phyloP scores from a whole-genome alignment of 2,329 filamentous ascomycete species.

The Fusarium metavorans region DNA sequence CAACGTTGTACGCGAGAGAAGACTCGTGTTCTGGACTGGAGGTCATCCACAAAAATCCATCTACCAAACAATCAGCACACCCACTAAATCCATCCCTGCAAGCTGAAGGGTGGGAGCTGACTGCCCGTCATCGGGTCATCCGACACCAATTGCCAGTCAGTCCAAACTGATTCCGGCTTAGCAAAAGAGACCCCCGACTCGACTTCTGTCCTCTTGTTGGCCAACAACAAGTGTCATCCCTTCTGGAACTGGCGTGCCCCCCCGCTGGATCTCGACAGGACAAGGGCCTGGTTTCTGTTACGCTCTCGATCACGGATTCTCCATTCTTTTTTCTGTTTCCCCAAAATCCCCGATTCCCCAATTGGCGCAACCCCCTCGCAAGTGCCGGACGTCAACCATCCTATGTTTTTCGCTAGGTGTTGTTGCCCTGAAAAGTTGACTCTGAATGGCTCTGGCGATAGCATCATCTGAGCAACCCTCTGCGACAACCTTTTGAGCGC shows the following conservation, averaged over 20 bases:
- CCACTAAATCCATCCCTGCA: not conserved
- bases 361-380: conserved; percentile 21
- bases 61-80: conserved; percentile 1
- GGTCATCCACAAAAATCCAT: not conserved
- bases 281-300: conserved; percentile 32
- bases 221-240: conserved; percentile 6
- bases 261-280: conserved; percentile 30
- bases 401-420: conserved; percentile 44
- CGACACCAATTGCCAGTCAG: conserved; percentile 13
- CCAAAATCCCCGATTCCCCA: conserved; percentile 35
- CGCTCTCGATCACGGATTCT: conserved; percentile 12
- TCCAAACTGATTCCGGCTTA: conserved; percentile 30
- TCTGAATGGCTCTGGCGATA: not conserved
- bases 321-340: conserved; percentile 19
- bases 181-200: not conserved
- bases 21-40: not conserved
- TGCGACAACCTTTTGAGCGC: not conserved
- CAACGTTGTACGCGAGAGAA: conserved; percentile 1
- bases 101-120: conserved; percentile 5
- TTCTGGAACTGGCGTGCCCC: conserved; percentile 21
- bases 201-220: conserved; percentile 28
- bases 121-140: conserved; percentile 36
- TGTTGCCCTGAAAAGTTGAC: conserved; percentile 20
- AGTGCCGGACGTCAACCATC: conserved; percentile 37
- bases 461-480: not conserved